Percentiles rank a stretch among this genome's conserved stretches.
These are phyloP conservation scores for Pichia paraexigua DNA, from an alignment of 805 yeast species.

Conservation along the genomic window DNA sequence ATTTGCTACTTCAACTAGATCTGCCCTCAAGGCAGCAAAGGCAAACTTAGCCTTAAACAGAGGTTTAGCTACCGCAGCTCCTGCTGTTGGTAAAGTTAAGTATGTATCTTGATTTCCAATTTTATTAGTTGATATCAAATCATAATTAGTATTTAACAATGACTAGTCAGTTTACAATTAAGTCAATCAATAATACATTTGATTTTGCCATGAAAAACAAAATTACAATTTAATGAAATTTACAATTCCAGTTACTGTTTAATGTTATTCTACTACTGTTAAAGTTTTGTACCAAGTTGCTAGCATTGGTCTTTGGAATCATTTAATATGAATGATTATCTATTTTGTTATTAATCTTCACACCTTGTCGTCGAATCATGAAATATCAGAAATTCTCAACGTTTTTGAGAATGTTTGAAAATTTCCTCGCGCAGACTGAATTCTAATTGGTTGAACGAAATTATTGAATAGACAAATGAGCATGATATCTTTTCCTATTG, in stretches of 20 bases:
- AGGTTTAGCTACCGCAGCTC: conserved; percentile 72
- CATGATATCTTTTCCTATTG: neutral
- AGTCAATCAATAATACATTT: too few species aligned
- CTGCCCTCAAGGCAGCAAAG: conserved; percentile 84
- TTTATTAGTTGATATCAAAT: neutral
- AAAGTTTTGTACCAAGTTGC: too few species aligned
- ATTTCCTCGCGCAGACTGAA: neutral
- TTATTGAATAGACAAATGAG: neutral
- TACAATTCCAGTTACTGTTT: too few species aligned
- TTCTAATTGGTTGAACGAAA: neutral
- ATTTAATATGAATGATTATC: too few species aligned
- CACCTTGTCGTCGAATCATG: neutral
- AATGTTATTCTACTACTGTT: neutral
- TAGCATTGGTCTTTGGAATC: too few species aligned
- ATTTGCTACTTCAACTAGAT: conserved; percentile 63
- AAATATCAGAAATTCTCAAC: neutral
- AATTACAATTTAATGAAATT: too few species aligned
- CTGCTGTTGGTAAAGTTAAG: conserved; percentile 80
- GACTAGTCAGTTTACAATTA: too few species aligned
- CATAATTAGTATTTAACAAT: neutral
- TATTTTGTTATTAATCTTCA: too few species aligned
- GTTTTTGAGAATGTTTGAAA: neutral
- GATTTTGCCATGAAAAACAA: too few species aligned
- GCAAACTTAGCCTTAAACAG: conserved; percentile 70
- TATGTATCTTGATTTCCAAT: conserved; percentile 35